Percentiles rank a stretch among this genome's conserved stretches.
phyloP scores from a whole-genome alignment of 208 protist genomes.

The Leishmania mexicana region DNA sequence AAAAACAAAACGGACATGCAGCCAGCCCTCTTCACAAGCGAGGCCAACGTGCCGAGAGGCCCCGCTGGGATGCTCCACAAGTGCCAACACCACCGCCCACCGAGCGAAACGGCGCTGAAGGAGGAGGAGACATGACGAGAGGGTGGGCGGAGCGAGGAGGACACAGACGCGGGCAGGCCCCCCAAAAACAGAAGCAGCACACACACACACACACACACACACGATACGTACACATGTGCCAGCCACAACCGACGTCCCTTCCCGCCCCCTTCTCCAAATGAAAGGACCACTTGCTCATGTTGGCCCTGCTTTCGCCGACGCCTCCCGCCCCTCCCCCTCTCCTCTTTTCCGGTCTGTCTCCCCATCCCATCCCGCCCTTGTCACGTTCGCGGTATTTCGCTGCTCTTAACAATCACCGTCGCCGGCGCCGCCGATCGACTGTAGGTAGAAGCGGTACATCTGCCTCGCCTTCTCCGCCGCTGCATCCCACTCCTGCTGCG shows the following conservation, averaged over 20 bases:
- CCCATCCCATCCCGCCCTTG: background rate
- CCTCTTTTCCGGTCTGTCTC: background rate
- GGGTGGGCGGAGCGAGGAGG: background rate
- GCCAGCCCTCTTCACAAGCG: too few relatives aligned
- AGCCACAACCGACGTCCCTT: too few relatives aligned
- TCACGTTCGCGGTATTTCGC: background rate
- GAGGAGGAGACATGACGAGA: too few relatives aligned
- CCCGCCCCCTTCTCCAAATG: too few relatives aligned
- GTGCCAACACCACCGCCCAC: too few relatives aligned
- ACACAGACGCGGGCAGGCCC: background rate
- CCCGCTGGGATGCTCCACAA: too few relatives aligned
- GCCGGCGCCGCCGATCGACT: slow-evolving; percentile 1
- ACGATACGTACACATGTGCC: background rate
- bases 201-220: background rate
- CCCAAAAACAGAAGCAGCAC: background rate
- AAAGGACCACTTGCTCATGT: too few relatives aligned
- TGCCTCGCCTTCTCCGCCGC: slow-evolving; percentile 42
- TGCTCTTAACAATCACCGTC: background rate
- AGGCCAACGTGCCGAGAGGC: too few relatives aligned
- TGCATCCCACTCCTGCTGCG: slow-evolving; percentile 47
- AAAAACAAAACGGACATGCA: too few relatives aligned
- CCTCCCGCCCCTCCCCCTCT: too few relatives aligned
- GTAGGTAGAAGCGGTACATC: slow-evolving; percentile 66
- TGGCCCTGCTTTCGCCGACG: too few relatives aligned
- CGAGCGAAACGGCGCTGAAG: too few relatives aligned